These are phyloP conservation scores for Senecio squalidus DNA, from an alignment of 140 eudicot species.

Conservation along the genomic window DNA sequence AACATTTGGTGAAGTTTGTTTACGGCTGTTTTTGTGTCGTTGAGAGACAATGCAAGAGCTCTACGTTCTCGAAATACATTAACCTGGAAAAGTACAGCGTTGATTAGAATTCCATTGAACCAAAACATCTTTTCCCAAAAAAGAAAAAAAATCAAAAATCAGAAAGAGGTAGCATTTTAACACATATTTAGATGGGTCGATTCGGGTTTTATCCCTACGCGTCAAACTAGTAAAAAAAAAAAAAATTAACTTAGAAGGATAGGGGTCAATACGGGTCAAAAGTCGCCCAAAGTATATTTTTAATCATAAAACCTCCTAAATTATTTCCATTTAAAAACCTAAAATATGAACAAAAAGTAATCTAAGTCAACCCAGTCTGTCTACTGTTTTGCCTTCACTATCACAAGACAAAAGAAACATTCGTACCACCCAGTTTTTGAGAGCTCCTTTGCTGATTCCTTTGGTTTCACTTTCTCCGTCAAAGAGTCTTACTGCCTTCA, in stretches of 20 bases:
- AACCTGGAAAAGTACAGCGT: slow-evolving; percentile 38
- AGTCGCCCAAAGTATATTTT: neutral
- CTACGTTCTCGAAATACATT: slow-evolving; percentile 79
- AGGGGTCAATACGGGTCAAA: neutral
- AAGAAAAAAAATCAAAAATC: neutral
- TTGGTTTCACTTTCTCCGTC: slow-evolving; percentile 75
- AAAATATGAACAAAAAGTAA: neutral
- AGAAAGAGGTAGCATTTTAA: neutral
- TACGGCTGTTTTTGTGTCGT: slow-evolving; percentile 93
- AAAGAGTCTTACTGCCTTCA: slow-evolving; percentile 46
- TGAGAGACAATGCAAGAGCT: slow-evolving; percentile 86
- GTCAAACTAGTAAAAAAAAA: neutral
- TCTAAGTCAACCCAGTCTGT: neutral
- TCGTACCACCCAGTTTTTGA: slow-evolving; percentile 94
- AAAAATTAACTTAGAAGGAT: neutral
- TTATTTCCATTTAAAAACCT: neutral
- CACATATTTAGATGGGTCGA: no score
- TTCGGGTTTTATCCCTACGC: neutral
- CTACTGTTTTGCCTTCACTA: neutral
- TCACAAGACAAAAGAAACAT: neutral
- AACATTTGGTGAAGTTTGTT: slow-evolving; percentile 85
- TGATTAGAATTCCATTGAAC: neutral
- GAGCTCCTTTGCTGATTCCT: slow-evolving; percentile 79
- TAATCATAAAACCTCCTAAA: neutral
- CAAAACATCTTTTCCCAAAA: neutral